Percentiles rank a stretch among this genome's conserved stretches.
phyloP scores from a whole-genome alignment of 2,329 filamentous ascomycete species.

The Colletotrichum higginsianum region DNA sequence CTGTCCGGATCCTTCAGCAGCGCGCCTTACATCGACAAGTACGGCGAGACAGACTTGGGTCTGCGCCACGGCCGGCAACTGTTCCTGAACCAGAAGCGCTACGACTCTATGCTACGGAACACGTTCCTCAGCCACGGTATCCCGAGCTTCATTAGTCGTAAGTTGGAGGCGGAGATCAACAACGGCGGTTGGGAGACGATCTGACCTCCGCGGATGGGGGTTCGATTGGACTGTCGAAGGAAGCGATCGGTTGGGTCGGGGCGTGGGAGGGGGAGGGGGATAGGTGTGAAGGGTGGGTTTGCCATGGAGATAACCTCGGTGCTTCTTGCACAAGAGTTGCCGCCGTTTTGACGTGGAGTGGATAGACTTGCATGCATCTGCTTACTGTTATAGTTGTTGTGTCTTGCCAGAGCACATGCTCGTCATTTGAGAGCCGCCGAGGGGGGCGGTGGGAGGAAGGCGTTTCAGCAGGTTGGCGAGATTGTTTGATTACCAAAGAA shows the following conservation, averaged over 20 bases:
- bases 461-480: conserved; percentile 13
- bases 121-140: conserved; percentile 91
- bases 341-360: too few species aligned
- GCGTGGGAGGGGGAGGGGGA: not conserved
- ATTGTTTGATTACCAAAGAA: conserved; percentile 1
- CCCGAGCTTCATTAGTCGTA: conserved; percentile 89
- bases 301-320: not conserved
- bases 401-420: not conserved
- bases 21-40: conserved; percentile 95
- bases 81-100: conserved; percentile 93
- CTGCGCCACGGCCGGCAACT: conserved; percentile 89
- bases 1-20: conserved; percentile 86
- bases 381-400: not conserved
- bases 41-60: conserved; percentile 95
- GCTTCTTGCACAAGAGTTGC: not conserved
- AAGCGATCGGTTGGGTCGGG: not conserved
- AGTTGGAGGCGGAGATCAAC: conserved; percentile 95
- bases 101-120: conserved; percentile 88
- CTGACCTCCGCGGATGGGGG: conserved; percentile 47
- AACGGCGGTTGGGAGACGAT: conserved; percentile 98
- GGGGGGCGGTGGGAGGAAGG: not conserved
- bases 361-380: conserved; percentile 16
- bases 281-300: too few species aligned
- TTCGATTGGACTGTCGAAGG: not conserved
- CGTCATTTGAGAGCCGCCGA: not conserved